Evolutionary conservation across 495 filamentous ascomycete species (phyloP), one percentile per base, ranked within the genome.

Genomic region (Daldinia loculata): DNA sequence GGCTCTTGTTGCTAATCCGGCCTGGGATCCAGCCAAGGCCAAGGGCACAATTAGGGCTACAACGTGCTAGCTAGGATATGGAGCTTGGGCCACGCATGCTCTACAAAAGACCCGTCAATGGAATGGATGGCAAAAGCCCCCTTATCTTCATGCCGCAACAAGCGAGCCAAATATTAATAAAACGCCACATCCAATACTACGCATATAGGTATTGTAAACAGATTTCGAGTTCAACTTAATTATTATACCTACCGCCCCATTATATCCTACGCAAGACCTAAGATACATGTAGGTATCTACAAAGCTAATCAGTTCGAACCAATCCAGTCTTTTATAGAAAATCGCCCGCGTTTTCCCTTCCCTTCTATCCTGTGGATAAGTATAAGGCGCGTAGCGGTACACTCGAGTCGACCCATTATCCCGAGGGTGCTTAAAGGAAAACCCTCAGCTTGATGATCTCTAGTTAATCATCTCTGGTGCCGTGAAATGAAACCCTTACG

Each of bases 81-180:
- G 61, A 72, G 70, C 70, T 72, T 68, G 61, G 70, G 70, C 70
- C 70, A 72, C 52, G 50, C 58, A 50, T 30, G 24, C 50, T 27
- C 6, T 30, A 30, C 19, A 12, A 12, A 48, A 24, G 9, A 48
- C 43, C 8, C 17, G 8, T 24, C 17, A 22, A 48, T 48, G 19
- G 8, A 41, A 36, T 36, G 3, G 8, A 48, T 17, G 26, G 50
- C 50, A 53, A 53, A 53, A n/a, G 15, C 43, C 43, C 19, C 43
- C 19, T 22, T 48, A 48, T 24, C 43, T 24, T 48, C 17, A 24
- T 12, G 19, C 43, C n/a, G n/a, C 39, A 2, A 41, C 39, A 41
- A 17, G n/a, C 39, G 6, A 41, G 2, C 14, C 39, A 51, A 51
- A 51, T 0, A 51, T 51, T 26, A 51, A 29, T n/a, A n/a, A 50